phyloP scores from a whole-genome alignment of 352 stramenopile species.

The Globisporangium cystogenes region DNA sequence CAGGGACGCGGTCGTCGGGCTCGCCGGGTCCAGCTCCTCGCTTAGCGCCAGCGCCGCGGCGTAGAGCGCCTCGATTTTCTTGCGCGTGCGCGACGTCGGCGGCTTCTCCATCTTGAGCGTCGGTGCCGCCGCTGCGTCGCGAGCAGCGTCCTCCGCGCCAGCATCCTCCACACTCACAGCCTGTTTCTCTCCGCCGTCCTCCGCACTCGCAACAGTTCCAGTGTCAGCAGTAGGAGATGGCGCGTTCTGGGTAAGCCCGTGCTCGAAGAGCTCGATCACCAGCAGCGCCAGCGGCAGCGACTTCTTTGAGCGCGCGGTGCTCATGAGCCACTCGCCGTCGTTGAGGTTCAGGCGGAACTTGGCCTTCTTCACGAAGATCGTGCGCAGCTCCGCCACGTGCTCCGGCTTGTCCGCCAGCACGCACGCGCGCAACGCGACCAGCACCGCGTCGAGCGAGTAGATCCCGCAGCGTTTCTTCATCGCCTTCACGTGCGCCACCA shows the following conservation, averaged over 20 bases:
- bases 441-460: conserved; percentile 23
- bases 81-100: conserved; percentile 10
- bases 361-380: conserved; percentile 12
- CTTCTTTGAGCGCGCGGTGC: conserved; percentile 13
- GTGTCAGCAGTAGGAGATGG: neutral
- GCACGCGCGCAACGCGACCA: conserved; percentile 18
- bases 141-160: too few relatives aligned
- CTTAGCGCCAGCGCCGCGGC: conserved; percentile 15
- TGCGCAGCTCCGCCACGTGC: conserved; percentile 8
- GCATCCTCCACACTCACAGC: too few relatives aligned
- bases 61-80: conserved; percentile 19
- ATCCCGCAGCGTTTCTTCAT: conserved; percentile 19
- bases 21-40: conserved; percentile 8
- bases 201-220: conserved; percentile 1
- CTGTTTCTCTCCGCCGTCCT: neutral
- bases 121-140: neutral
- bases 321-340: conserved; percentile 22
- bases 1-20: neutral
- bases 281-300: conserved; percentile 13
- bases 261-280: conserved; percentile 22
- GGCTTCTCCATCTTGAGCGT: conserved; percentile 11
- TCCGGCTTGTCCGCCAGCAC: conserved; percentile 2
- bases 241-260: conserved; percentile 5
- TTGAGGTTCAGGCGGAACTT: conserved; percentile 17
- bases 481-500: conserved; percentile 9